These are phyloP conservation scores for Talaromyces sp. DNA, from an alignment of 2,329 filamentous ascomycete species.

Conservation along the genomic window DNA sequence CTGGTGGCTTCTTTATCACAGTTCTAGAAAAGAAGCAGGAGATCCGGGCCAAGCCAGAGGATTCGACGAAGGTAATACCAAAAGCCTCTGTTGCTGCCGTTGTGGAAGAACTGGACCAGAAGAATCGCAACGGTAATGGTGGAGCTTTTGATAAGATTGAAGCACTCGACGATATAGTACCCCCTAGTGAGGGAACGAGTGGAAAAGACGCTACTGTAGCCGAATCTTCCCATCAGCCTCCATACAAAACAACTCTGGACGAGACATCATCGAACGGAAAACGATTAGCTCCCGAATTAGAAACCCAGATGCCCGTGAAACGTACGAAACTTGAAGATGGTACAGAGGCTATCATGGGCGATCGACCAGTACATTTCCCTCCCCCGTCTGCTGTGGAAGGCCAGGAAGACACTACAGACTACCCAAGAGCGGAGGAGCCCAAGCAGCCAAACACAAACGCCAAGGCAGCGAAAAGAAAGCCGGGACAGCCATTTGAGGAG, in stretches of 20 bases:
- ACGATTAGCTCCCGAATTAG: conserved; percentile 30
- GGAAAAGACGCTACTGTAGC: conserved; percentile 34
- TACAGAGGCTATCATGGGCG: conserved; percentile 34
- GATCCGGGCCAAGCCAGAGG: conserved; percentile 71
- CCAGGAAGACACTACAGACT: conserved; percentile 21
- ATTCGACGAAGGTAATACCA: conserved; percentile 33
- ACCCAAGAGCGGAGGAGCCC: conserved; percentile 12
- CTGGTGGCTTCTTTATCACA: conserved; percentile 94
- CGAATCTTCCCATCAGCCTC: conserved; percentile 29
- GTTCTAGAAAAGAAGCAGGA: conserved; percentile 89
- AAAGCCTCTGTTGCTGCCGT: conserved; percentile 38
- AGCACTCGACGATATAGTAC: conserved; percentile 37
- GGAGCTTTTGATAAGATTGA: conserved; percentile 35
- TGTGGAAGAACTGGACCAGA: conserved; percentile 31
- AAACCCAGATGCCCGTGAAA: conserved; percentile 38
- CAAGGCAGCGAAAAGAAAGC: conserved; percentile 33
- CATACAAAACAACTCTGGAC: conserved; percentile 29
- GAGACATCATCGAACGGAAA: conserved; percentile 25
- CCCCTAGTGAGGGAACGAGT: conserved; percentile 26
- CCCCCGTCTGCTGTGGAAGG: conserved; percentile 23
- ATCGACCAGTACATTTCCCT: conserved; percentile 33
- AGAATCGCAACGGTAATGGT: conserved; percentile 25
- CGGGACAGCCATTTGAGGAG: conserved; percentile 64
- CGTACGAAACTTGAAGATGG: conserved; percentile 41
- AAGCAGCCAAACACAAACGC: conserved; percentile 14